phyloP scores from a whole-genome alignment of 192 early-diverging fungal genomes.

The Backusella parvicylindrica region DNA sequence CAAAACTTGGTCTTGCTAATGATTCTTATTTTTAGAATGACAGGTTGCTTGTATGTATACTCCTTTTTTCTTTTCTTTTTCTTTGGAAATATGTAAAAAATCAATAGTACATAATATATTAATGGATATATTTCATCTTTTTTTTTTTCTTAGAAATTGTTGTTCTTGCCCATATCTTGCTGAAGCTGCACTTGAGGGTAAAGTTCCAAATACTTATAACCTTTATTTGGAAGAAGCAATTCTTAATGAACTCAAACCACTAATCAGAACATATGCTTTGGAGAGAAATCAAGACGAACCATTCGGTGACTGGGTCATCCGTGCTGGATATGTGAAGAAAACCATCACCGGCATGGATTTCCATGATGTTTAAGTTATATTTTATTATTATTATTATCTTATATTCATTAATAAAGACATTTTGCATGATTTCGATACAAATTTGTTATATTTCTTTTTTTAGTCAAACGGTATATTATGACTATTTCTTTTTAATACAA shows the following conservation, averaged over 20 bases:
- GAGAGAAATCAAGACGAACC: constrained; percentile 68
- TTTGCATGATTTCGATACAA: neutral
- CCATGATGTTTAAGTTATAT: constrained; percentile 42
- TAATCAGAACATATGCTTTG: constrained; percentile 72
- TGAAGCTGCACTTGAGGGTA: constrained; percentile 91
- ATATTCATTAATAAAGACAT: neutral
- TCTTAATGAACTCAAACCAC: constrained; percentile 64
- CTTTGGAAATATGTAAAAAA: neutral
- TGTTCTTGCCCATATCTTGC: constrained; percentile 93
- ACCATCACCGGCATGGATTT: constrained; percentile 69
- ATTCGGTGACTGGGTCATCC: constrained; percentile 94
- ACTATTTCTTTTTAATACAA: neutral
- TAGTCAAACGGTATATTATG: neutral
- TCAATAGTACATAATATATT: neutral
- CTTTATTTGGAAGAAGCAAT: constrained; percentile 93
- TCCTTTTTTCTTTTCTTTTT: neutral
- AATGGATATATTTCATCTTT: neutral
- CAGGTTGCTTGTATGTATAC: constrained; percentile 77
- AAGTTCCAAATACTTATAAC: constrained; percentile 91
- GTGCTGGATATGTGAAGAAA: constrained; percentile 74
- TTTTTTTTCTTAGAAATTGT: constrained; percentile 54
- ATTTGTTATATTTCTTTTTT: neutral
- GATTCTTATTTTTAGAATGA: constrained; percentile 92
- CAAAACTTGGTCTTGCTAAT: constrained; percentile 72
- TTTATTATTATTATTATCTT: neutral